Evolutionary conservation across 1,284 basidiomycete genomes (phyloP), one percentile per base, ranked within the genome.

Genomic region (Apiotrichum mycotoxinovorans): DNA sequence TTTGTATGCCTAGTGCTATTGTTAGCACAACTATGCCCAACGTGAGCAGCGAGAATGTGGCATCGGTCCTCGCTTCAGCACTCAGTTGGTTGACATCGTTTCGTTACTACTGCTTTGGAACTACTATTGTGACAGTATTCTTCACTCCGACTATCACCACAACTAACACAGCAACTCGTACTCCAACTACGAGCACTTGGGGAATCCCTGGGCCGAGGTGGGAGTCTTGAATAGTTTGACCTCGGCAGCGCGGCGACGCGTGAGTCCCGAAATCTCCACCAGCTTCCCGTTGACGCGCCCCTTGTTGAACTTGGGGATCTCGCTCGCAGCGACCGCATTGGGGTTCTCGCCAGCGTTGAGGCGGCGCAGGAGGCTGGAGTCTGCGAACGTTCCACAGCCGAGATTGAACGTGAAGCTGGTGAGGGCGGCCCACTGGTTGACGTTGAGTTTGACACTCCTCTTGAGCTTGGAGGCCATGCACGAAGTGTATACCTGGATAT

Each of bases 401-500:
- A 51, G 22, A 47, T 60, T 56, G 58, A 53, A 60, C 30, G 40
- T 30, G 27, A 49, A 50, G 18, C 26, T 34, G 15, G 42, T 35
- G 42, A 60, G 47, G 0, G 54, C 58, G 15, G 51, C 58, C 51
- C 51, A 60, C 54, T 56, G 54, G 47, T 60, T 60, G 37, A 51
- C 37, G 51, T 60, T 60, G 47, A 60, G 51, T 27, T 37, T 45
- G 42, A 47, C 47, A 8, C 11, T 33, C n/a, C 27, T 14, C 15
- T 30, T 25, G 15, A 59, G 41, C 18, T 43, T 38, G 23, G 41
- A 18, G 27, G 50, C 42, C 15, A 60, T 51, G 38, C 58, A 60
- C 9, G n/a, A 5, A 1, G 50, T 59, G 53, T 56, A 56, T 17
- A 17, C 33, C 4, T 53, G 53, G 11, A 59, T 9, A 46, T 59